These are phyloP conservation scores for Agrocybe praecox DNA, from an alignment of 768 basidiomycete genomes.

Conservation along the genomic window DNA sequence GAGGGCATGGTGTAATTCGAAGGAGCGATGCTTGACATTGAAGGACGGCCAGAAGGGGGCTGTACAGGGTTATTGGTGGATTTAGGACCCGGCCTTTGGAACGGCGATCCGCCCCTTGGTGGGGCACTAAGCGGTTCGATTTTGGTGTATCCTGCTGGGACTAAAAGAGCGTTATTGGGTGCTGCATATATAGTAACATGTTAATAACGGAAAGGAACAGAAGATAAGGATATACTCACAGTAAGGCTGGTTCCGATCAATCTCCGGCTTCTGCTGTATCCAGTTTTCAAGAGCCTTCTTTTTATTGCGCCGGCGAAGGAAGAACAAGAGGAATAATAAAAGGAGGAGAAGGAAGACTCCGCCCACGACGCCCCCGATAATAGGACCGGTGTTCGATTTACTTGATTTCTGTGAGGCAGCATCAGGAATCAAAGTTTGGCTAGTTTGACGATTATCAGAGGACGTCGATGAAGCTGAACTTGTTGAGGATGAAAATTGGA, in stretches of 20 bases:
- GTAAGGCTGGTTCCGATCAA: neutral
- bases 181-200: neutral
- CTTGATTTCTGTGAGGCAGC: neutral
- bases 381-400: slow-evolving; percentile 1
- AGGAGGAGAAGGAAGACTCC: neutral
- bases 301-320: neutral
- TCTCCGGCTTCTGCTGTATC: slow-evolving; percentile 2
- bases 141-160: neutral
- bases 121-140: neutral
- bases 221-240: neutral
- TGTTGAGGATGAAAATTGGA: neutral
- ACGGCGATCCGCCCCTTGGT: neutral
- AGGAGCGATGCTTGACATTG: neutral
- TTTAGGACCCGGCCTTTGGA: neutral
- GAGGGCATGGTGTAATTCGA: neutral
- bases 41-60: neutral
- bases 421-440: neutral
- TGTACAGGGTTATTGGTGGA: neutral
- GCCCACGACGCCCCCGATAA: slow-evolving; percentile 1
- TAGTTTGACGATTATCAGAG: neutral
- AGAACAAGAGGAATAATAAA: neutral
- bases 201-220: neutral
- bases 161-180: neutral
- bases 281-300: neutral
- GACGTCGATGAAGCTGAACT: neutral